phyloP scores from a whole-genome alignment of 371 early-diverging fungal species.

The Zopfochytrium polystomum region DNA sequence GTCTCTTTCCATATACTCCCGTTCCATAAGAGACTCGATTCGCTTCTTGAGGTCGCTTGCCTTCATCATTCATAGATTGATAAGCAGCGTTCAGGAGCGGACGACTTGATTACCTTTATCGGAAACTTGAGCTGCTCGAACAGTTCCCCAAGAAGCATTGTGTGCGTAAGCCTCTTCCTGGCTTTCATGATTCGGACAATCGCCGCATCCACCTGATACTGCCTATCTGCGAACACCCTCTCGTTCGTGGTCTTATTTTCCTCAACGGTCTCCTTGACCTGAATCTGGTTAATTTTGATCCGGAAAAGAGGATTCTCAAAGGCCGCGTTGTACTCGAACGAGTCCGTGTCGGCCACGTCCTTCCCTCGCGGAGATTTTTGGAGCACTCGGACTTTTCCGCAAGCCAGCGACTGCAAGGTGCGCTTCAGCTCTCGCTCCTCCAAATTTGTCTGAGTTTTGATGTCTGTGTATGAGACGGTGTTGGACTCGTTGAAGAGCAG shows the following conservation, averaged over 20 bases:
- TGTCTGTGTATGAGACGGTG: conserved; percentile 60
- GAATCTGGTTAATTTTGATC: conserved; percentile 76
- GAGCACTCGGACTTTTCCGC: conserved; percentile 74
- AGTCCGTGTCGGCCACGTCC: conserved; percentile 38
- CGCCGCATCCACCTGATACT: conserved; percentile 88
- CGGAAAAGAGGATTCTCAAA: conserved; percentile 64
- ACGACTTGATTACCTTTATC: conserved; percentile 72
- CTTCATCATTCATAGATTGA: conserved; percentile 35
- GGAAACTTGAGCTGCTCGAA: conserved; percentile 74
- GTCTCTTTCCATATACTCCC: conserved; percentile 86
- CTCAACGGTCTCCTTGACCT: conserved; percentile 71
- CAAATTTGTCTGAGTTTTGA: conserved; percentile 59
- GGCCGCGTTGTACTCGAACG: conserved; percentile 62
- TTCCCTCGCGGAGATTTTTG: conserved; percentile 52
- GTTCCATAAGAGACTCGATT: conserved; percentile 86
- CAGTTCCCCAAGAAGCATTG: conserved; percentile 66
- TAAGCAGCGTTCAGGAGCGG: too few species aligned
- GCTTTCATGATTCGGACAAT: conserved; percentile 94
- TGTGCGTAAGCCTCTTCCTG: conserved; percentile 66
- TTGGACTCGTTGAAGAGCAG: conserved; percentile 67
- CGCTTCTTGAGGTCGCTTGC: conserved; percentile 77
- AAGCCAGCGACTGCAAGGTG: conserved; percentile 79
- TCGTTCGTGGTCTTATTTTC: conserved; percentile 69
- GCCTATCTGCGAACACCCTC: conserved; percentile 74
- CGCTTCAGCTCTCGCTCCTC: conserved; percentile 65